Conservation (phyloP, 805 yeast genomes). For the Starmerella bombi region DNA sequence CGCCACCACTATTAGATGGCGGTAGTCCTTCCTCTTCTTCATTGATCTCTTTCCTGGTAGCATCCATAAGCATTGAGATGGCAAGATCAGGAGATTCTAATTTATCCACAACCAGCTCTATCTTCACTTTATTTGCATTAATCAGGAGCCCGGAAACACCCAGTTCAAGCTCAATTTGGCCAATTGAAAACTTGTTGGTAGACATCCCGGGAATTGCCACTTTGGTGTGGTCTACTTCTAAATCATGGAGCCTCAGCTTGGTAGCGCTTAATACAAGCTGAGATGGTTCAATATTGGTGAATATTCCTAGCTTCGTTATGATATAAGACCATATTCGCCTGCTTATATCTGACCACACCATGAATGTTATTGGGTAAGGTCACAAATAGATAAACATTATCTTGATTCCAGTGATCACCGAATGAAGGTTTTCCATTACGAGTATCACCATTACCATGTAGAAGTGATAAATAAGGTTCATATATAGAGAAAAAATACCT, state of each 20-base stretch:
- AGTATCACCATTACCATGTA: too few species aligned
- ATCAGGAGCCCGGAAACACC: constrained; percentile 58
- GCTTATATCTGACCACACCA: constrained; percentile 44
- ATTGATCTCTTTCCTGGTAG: constrained; percentile 13
- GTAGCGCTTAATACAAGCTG: constrained; percentile 62
- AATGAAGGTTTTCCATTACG: neutral
- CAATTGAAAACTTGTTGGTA: constrained; percentile 48
- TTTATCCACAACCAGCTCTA: constrained; percentile 25
- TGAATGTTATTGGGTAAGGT: too few species aligned
- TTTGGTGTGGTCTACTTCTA: constrained; percentile 60
- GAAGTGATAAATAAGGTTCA: too few species aligned
- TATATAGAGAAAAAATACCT: neutral
- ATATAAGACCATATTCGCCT: constrained; percentile 68
- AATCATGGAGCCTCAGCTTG: constrained; percentile 35
- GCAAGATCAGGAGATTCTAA: constrained; percentile 19
- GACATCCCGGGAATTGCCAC: constrained; percentile 47
- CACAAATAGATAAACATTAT: too few species aligned
- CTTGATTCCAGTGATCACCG: neutral
- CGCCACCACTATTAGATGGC: too few species aligned
- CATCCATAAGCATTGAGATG: constrained; percentile 18
- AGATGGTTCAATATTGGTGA: constrained; percentile 69
- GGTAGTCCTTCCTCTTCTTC: constrained; percentile 4
- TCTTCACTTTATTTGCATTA: constrained; percentile 41
- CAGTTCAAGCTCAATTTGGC: constrained; percentile 42
- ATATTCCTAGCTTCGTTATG: constrained; percentile 64